Evolutionary conservation across 164 flowering plant species (phyloP), one percentile per base, ranked within the genome.

Genomic region (Dillenia suffruticosa): DNA sequence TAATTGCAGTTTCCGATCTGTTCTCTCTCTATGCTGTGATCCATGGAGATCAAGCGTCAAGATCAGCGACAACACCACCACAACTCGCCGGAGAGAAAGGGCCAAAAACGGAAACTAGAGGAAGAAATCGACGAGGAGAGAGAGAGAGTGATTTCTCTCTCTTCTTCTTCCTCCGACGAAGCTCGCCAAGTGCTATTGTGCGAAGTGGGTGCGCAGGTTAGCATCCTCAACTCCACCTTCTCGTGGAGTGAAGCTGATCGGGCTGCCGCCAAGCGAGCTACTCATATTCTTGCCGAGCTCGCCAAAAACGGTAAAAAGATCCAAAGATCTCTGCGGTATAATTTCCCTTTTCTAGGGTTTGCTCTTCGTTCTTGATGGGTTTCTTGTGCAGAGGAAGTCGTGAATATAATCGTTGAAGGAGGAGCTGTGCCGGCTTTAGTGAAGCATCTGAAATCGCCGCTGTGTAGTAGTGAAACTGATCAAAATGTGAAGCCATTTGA

Each of bases 391-490:
- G 97, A 90, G 72, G 95, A 89, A 46, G 73, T 84, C 15, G 97
- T 88, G 77, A 82, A 79, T 68, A 69, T 84, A 40, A 87, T 91
- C 26, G 97, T 91, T 13, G 96, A 82, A 14, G 89, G 89, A 0
- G 96, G 95, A 2, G 93, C 96, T 1, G 93, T 91, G 43, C 90
- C 89, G 15, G 93, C 83, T 44, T 64, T 91, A 60, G 95, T 91
- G 66, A 84, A 74, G 77, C 97, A 88, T 73, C 83, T 91, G 5
- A 81, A 82, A 62, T 71, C 85, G 19, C 95, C 97, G 17, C 79
- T 82, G 17, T 46, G 17, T 26, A 44, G 9, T 2, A 56, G 68
- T 44, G 88, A 81, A 13, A 68, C 57, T 10, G 84, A 77, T 24
- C 70, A 55, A 16, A 66, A 56, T 19, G 44, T 54, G 52, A 85